phyloP scores from a whole-genome alignment of 78 protist genomes.

The Goniomonas avonlea region DNA sequence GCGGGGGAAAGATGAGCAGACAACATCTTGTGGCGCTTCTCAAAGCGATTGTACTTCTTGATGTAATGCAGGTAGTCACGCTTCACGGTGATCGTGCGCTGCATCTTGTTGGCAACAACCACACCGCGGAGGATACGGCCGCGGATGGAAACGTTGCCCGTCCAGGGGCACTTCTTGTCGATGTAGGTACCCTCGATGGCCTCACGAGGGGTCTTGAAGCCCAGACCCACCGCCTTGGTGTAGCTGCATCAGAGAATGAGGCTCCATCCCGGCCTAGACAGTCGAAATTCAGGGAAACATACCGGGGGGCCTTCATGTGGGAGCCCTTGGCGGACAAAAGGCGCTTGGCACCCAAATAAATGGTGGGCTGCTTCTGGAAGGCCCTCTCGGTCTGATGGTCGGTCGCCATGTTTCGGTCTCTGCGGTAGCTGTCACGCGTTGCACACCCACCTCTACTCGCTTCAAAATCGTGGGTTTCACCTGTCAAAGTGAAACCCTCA shows the following conservation, averaged over 20 bases:
- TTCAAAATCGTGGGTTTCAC: too few species aligned
- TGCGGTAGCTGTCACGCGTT: too few species aligned
- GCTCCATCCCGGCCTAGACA: background rate
- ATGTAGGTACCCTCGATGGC: conserved; percentile 83
- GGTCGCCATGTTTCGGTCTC: too few species aligned
- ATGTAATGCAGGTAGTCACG: conserved; percentile 98
- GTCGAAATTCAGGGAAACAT: background rate
- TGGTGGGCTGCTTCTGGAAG: conserved; percentile 87
- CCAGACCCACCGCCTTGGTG: conserved; percentile 90
- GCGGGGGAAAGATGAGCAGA: conserved; percentile 96
- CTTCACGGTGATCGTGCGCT: conserved; percentile 81
- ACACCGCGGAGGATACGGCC: conserved; percentile 92
- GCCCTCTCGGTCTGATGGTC: conserved; percentile 76
- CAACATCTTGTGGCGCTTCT: conserved; percentile 97
- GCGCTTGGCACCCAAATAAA: conserved; percentile 58
- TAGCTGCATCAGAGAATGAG: conserved; percentile 58
- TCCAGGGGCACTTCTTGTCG: conserved; percentile 99
- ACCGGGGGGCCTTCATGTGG: conserved; percentile 26
- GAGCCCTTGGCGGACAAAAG: conserved; percentile 11
- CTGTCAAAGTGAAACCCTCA: too few species aligned
- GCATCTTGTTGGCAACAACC: conserved; percentile 74
- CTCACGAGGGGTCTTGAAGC: conserved; percentile 93
- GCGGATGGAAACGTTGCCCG: conserved; percentile 95
- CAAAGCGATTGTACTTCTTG: conserved; percentile 97
- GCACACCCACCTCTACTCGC: too few species aligned